A percentile compares a stretch with the other conserved stretches of the same genome.
Evolutionary conservation across 768 basidiomycete species (phyloP).

Genomic region (Chalciporus sphaerocephalus): DNA sequence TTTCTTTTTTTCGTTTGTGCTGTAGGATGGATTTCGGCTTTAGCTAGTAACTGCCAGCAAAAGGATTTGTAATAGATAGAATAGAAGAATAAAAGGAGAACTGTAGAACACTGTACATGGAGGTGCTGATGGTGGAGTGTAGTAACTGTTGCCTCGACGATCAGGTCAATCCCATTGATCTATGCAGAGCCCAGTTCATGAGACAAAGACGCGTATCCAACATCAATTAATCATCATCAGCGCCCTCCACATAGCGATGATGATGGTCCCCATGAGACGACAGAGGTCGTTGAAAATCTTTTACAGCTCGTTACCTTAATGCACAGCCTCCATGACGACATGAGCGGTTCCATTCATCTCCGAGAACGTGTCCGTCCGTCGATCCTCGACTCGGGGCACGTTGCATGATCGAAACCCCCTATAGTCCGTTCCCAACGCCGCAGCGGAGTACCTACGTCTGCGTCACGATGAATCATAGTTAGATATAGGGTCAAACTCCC

Average conservation of each 20-base stretch:
- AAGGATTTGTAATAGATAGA: slow-evolving; percentile 17
- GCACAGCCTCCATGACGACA: slow-evolving; percentile 17
- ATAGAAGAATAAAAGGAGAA: slow-evolving; percentile 5
- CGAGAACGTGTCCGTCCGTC: slow-evolving; percentile 1
- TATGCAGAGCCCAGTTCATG: background rate
- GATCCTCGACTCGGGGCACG: slow-evolving; percentile 8
- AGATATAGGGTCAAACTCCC: background rate
- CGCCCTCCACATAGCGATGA: background rate
- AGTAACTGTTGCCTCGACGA: background rate
- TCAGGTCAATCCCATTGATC: background rate
- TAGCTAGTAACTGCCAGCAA: background rate
- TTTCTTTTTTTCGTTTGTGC: background rate
- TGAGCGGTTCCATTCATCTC: slow-evolving; percentile 4
- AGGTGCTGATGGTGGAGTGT: background rate
- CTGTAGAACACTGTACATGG: slow-evolving; percentile 8
- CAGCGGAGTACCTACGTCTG: too few species aligned
- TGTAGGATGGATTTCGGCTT: background rate
- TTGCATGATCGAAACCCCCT: slow-evolving; percentile 11
- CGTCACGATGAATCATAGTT: background rate
- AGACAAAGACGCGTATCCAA: background rate
- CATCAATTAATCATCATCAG: background rate
- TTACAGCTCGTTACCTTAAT: slow-evolving; percentile 1
- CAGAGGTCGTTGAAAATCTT: slow-evolving; percentile 1
- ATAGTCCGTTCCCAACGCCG: background rate
- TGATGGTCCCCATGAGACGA: background rate